Evolutionary conservation across 192 early-diverging fungal genomes (phyloP).

Genomic region (Podila horticola): DNA sequence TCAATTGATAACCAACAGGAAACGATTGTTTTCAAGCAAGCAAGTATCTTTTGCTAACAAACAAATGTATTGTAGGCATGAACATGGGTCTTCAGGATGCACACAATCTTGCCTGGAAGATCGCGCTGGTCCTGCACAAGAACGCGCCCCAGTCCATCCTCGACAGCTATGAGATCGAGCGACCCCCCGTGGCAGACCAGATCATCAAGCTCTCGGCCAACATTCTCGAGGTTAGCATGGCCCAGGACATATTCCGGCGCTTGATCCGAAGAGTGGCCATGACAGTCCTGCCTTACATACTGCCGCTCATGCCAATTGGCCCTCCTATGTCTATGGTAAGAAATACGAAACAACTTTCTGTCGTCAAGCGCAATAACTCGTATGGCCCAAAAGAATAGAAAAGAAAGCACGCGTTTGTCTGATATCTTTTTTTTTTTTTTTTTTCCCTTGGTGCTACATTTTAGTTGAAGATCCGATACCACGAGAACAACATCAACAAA

Average conservation of each 20-base stretch:
- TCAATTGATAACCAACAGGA: neutral
- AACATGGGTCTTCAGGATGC: conserved; percentile 57
- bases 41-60: too few relatives aligned
- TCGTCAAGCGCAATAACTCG: too few relatives aligned
- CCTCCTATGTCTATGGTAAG: too few relatives aligned
- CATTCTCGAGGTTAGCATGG: neutral
- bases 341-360: too few relatives aligned
- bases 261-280: too few relatives aligned
- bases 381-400: too few relatives aligned
- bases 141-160: conserved; percentile 26
- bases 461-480: conserved; percentile 31
- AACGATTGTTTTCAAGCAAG: too few relatives aligned
- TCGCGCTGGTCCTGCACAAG: conserved; percentile 51
- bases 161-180: conserved; percentile 33
- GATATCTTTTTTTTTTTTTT: too few relatives aligned
- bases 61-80: conserved; percentile 26
- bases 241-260: neutral
- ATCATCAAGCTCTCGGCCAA: neutral
- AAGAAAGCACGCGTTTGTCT: too few relatives aligned
- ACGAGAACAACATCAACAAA: conserved; percentile 35
- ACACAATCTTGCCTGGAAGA: conserved; percentile 57
- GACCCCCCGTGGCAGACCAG: conserved; percentile 18
- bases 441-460: too few relatives aligned
- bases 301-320: too few relatives aligned
- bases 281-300: too few relatives aligned